phyloP scores from a whole-genome alignment of 441 rosid species.

The Adansonia grandidieri region DNA sequence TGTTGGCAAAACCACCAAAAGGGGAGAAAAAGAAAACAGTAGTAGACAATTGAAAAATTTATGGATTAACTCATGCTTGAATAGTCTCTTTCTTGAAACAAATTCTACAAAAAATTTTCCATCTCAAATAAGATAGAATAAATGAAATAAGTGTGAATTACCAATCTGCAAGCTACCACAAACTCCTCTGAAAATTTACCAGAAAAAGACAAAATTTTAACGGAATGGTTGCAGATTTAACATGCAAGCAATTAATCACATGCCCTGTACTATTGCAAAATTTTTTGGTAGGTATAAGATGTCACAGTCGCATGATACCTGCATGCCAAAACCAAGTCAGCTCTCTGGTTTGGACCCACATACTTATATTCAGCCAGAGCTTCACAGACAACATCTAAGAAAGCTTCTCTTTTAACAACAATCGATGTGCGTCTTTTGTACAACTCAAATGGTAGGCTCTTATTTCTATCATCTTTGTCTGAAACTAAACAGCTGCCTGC shows the following conservation, averaged over 20 bases:
- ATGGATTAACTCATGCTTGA: neutral
- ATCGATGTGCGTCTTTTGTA: conserved; percentile 85
- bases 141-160: neutral
- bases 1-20: neutral
- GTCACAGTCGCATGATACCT: conserved; percentile 51
- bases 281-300: conserved; percentile 17
- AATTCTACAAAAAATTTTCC: neutral
- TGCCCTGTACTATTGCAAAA: conserved; percentile 14
- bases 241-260: conserved; percentile 18
- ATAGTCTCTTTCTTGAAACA: neutral
- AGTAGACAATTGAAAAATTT: neutral
- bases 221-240: conserved; percentile 28
- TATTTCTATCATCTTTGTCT: conserved; percentile 47
- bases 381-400: conserved; percentile 77
- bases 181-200: neutral
- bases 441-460: conserved; percentile 71
- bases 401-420: conserved; percentile 67
- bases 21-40: neutral
- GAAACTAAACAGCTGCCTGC: conserved; percentile 33
- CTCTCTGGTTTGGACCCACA: conserved; percentile 91
- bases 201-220: conserved; percentile 10
- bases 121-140: neutral
- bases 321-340: conserved; percentile 93
- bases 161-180: conserved; percentile 4
- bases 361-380: conserved; percentile 86